A percentile compares a stretch with the other conserved stretches of the same genome.
These are phyloP conservation scores for Crithidia expoeki DNA, from an alignment of 208 protist species.

Conservation along the genomic window DNA sequence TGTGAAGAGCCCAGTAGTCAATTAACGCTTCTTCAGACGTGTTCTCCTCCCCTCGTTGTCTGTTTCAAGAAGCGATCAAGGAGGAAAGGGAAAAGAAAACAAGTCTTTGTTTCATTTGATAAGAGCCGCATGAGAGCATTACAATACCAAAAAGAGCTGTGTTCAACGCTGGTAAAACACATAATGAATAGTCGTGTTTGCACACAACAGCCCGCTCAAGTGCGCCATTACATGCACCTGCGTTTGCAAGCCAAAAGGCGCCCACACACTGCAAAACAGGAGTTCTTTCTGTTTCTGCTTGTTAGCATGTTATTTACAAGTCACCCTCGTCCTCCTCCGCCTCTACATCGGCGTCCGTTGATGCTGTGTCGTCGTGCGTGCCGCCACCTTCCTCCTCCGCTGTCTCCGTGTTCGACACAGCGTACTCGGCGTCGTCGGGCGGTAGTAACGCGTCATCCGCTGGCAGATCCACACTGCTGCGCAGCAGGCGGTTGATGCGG, in stretches of 20 bases:
- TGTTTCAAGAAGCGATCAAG: too few relatives aligned
- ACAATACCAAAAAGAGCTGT: too few relatives aligned
- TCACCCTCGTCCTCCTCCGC: slow-evolving; percentile 33
- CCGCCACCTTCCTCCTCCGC: slow-evolving; percentile 34
- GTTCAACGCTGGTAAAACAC: too few relatives aligned
- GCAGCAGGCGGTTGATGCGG: slow-evolving; percentile 91
- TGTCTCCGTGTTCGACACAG: slow-evolving; percentile 39
- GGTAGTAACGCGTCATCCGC: slow-evolving; percentile 71
- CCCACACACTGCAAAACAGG: neutral
- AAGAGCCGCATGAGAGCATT: too few relatives aligned
- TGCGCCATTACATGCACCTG: neutral
- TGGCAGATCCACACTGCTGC: slow-evolving; percentile 81
- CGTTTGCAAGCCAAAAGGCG: neutral
- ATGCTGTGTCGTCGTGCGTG: neutral
- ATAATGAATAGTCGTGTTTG: too few relatives aligned
- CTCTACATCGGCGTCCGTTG: slow-evolving; percentile 1
- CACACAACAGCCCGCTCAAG: too few relatives aligned
- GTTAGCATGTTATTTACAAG: slow-evolving; percentile 24
- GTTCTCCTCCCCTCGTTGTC: neutral
- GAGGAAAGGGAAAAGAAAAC: too few relatives aligned
- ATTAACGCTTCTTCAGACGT: slow-evolving; percentile 8
- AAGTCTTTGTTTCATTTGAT: too few relatives aligned
- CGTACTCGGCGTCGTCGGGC: slow-evolving; percentile 77
- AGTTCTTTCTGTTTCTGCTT: neutral
- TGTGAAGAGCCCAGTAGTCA: neutral